Evolutionary conservation across 371 early-diverging fungal species (phyloP).

Genomic region (Mucor lusitanicus): DNA sequence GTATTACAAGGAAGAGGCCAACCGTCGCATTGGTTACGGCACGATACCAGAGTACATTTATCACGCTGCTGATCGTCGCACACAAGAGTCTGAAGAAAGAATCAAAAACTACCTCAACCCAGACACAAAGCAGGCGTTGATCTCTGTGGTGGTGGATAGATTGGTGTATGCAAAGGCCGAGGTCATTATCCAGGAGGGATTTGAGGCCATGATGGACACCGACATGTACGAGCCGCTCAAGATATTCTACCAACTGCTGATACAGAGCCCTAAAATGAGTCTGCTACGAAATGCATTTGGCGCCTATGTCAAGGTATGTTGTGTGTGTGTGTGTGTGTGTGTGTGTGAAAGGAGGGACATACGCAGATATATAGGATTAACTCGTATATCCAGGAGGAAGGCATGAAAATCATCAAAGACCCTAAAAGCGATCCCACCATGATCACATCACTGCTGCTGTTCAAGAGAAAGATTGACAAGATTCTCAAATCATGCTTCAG

Average conservation of each 20-base stretch:
- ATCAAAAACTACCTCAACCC: slow-evolving; percentile 68
- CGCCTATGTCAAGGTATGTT: slow-evolving; percentile 35
- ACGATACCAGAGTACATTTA: slow-evolving; percentile 63
- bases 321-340: too few species aligned
- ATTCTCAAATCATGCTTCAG: slow-evolving; percentile 66
- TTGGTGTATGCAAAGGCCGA: slow-evolving; percentile 64
- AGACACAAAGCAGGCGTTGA: slow-evolving; percentile 63
- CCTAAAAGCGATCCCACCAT: slow-evolving; percentile 31
- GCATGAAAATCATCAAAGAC: slow-evolving; percentile 24
- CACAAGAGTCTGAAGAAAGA: slow-evolving; percentile 64
- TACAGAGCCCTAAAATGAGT: slow-evolving; percentile 11
- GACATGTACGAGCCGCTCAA: slow-evolving; percentile 59
- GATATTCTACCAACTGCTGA: slow-evolving; percentile 47
- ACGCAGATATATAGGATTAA: too few species aligned
- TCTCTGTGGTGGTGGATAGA: slow-evolving; percentile 61
- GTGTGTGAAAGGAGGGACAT: too few species aligned
- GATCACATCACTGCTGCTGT: slow-evolving; percentile 70
- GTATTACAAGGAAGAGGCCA: slow-evolving; percentile 72
- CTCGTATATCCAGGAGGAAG: neutral
- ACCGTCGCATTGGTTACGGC: slow-evolving; percentile 44
- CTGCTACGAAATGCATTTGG: slow-evolving; percentile 29
- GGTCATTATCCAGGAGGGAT: slow-evolving; percentile 64
- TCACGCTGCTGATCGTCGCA: slow-evolving; percentile 63
- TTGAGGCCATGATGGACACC: slow-evolving; percentile 68
- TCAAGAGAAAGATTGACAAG: slow-evolving; percentile 69